These are phyloP conservation scores for Rhododendron ovatum DNA, from an alignment of 148 eudicot species.

Conservation along the genomic window DNA sequence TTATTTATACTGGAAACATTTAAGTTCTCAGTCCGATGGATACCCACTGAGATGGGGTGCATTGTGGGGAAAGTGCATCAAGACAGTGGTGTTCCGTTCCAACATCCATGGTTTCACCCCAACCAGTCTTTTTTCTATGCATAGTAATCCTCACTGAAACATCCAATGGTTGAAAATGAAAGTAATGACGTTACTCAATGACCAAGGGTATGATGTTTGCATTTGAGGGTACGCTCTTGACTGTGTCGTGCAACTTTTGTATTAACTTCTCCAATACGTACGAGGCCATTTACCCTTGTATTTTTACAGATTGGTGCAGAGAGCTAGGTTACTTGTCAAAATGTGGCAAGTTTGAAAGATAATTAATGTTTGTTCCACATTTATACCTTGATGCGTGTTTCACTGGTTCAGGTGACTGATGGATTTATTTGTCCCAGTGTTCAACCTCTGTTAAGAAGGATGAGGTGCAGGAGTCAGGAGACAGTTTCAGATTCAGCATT, in stretches of 20 bases:
- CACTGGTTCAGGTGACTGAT: not conserved
- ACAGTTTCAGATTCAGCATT: constrained; percentile 1
- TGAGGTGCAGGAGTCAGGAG: not conserved
- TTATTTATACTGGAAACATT: not conserved
- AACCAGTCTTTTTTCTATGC: not conserved
- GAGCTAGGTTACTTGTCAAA: not conserved
- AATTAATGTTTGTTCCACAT: not conserved
- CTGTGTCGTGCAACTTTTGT: not conserved
- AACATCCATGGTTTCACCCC: not conserved
- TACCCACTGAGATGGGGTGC: not conserved
- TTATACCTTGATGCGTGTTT: not conserved
- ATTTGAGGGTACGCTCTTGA: not conserved
- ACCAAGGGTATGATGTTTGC: not conserved
- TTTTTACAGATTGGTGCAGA: not conserved
- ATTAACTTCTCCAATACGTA: not conserved
- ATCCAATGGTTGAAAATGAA: not conserved
- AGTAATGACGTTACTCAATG: not conserved
- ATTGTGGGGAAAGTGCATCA: not conserved
- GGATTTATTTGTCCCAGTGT: not conserved
- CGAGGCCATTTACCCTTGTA: not conserved
- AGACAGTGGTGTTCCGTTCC: not conserved
- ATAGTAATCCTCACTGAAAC: not conserved
- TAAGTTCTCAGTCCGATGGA: not conserved
- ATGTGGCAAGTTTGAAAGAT: not conserved
- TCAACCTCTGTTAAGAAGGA: not conserved